Evolutionary conservation across 768 basidiomycete genomes (phyloP).

Genomic region (Macrolepiota albuminosa): DNA sequence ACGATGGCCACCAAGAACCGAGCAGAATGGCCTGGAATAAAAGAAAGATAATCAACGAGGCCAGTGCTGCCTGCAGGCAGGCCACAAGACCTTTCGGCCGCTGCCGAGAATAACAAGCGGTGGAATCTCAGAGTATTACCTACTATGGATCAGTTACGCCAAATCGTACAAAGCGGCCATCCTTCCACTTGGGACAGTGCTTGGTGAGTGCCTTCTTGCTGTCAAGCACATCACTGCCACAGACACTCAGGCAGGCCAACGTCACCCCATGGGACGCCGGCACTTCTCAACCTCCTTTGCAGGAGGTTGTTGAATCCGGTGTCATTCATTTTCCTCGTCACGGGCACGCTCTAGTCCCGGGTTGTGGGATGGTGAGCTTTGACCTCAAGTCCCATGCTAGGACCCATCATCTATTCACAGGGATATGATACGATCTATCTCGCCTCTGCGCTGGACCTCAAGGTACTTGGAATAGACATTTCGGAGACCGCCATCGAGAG

Average conservation of each 20-base stretch:
- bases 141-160: slow-evolving; percentile 3
- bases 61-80: not conserved
- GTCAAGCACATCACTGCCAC: not conserved
- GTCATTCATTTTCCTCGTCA: slow-evolving; percentile 35
- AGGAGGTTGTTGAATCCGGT: slow-evolving; percentile 42
- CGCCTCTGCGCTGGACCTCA: slow-evolving; percentile 42
- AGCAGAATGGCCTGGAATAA: not conserved
- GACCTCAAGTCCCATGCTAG: not conserved
- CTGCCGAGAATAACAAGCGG: not conserved
- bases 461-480: slow-evolving; percentile 53
- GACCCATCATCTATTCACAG: slow-evolving; percentile 24
- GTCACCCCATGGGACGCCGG: slow-evolving; percentile 65
- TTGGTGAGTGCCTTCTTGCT: slow-evolving; percentile 14
- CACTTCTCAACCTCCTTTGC: slow-evolving; percentile 47
- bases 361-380: slow-evolving; percentile 44
- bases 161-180: slow-evolving; percentile 20
- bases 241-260: slow-evolving; percentile 34
- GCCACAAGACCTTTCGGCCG: slow-evolving; percentile 1
- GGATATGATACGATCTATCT: slow-evolving; percentile 60
- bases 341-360: slow-evolving; percentile 33
- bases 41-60: not conserved
- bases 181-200: slow-evolving; percentile 23
- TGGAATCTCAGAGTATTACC: not conserved
- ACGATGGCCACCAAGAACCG: not conserved
- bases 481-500: slow-evolving; percentile 46